Base-by-base conservation (phyloP, 1,139 yeast genomes). In the Pichia sp. region DNA sequence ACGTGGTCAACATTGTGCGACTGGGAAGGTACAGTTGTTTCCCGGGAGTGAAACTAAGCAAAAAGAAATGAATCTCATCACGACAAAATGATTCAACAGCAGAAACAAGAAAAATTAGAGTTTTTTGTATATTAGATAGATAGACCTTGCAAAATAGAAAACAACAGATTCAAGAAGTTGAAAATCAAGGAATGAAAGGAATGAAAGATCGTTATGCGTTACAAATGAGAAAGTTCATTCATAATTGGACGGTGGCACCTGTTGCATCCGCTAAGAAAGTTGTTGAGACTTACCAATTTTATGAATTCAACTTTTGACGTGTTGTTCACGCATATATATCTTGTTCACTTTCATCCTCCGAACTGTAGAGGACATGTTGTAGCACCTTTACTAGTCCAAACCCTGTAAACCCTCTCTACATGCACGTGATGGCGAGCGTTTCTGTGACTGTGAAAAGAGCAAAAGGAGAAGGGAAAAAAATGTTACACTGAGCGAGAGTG, bases 211-310 rank as follows among this genome's bases (percentile, higher is more conserved):
- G 26, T 23, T 23, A 23, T 23, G 26, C 26, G 26, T 23, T 23
- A 23, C 26, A 23, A 32, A 32, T 32, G 36, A 32, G 36, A 32
- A 32, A 32, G 36, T 13, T 32, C n/a, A 15, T n/a, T 36, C 16
- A 36, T n/a, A 16, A 11, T 64, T 66, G 69, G 69, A 64, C 68
- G 69, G 69, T 66, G 58, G 69, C 69, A 59, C 46, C 51, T 8
- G 45, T 41, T 62, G 67, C 62, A 66, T 65, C 69, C 69, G 68
- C 68, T 66, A 66, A 66, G 68, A 67, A 66, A 55, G 59, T 58
- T 52, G 23, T 4, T n/a, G 11, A 41, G 50, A 54, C 58, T 57
- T 57, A 57, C 61, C 60, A 56, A 51, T 23, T 1, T 42, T 23
- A 11, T 15, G 7, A 15, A n/a, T 11, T 16, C 15, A 10, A 8